Conservation (phyloP, 208 protist species). For the Trypanosoma grayi region DNA sequence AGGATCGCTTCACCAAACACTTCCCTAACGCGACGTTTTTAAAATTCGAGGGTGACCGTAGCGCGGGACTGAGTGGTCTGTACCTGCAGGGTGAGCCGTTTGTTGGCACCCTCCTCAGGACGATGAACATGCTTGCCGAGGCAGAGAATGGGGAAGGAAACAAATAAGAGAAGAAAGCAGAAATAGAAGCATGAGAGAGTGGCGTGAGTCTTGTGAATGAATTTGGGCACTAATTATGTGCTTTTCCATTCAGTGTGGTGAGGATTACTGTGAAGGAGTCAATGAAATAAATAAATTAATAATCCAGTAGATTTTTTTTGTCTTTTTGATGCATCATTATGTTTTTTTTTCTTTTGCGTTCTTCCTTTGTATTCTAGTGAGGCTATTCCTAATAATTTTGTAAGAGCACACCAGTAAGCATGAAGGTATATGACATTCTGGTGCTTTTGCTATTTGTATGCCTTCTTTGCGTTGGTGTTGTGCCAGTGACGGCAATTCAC, state of each 20-base stretch:
- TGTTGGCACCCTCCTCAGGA: constrained; percentile 33
- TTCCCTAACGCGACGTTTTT: constrained; percentile 41
- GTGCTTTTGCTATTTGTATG: constrained; percentile 9
- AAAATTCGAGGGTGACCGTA: constrained; percentile 27
- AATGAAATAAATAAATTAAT: not conserved
- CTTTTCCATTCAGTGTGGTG: not conserved
- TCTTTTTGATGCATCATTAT: constrained; percentile 6
- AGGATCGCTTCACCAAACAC: constrained; percentile 23
- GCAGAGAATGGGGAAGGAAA: not conserved
- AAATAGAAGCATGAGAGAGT: too few species aligned
- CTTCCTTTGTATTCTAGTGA: constrained; percentile 9
- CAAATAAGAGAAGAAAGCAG: not conserved
- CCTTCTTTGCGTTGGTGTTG: constrained; percentile 14
- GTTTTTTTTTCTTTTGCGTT: constrained; percentile 20
- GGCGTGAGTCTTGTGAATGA: too few species aligned
- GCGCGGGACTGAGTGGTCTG: constrained; percentile 19
- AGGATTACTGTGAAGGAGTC: not conserved
- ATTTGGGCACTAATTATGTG: not conserved
- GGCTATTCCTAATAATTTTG: constrained; percentile 8
- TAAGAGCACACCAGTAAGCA: not conserved
- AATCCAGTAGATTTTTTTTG: not conserved
- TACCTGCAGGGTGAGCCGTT: constrained; percentile 16
- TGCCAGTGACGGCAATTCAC: constrained; percentile 55
- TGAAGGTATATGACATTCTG: not conserved
- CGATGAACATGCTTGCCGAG: constrained; percentile 46